Percentiles rank a stretch among this genome's conserved stretches.
These are phyloP conservation scores for Suillus cothurnatus DNA, from an alignment of 768 basidiomycete genomes.

Conservation along the genomic window DNA sequence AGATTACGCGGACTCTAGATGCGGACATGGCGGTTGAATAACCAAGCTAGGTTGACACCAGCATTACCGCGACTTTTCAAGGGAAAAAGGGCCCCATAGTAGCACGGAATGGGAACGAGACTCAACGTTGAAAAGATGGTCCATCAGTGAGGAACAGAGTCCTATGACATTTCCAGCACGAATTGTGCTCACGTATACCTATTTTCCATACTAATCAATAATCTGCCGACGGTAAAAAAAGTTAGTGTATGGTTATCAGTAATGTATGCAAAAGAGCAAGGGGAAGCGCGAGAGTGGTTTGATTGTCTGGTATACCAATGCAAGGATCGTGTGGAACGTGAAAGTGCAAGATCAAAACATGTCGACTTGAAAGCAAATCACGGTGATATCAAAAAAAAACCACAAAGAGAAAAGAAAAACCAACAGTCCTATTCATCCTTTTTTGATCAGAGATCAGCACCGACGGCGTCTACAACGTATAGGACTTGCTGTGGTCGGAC, in stretches of 20 bases:
- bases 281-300: background rate
- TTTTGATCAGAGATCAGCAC: slow-evolving; percentile 52
- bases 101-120: background rate
- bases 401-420: background rate
- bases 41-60: background rate
- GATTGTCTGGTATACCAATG: slow-evolving; percentile 3
- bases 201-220: background rate
- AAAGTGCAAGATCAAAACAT: slow-evolving; percentile 8
- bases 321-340: slow-evolving; percentile 6
- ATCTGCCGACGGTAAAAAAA: background rate
- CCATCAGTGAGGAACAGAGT: background rate
- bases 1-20: background rate
- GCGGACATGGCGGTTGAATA: background rate
- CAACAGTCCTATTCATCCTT: background rate
- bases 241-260: slow-evolving; percentile 8
- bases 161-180: background rate
- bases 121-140: background rate
- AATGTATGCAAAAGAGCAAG: slow-evolving; percentile 5
- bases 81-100: background rate
- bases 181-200: background rate
- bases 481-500: slow-evolving; percentile 85
- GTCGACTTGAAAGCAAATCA: slow-evolving; percentile 7
- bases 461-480: slow-evolving; percentile 85
- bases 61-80: background rate
- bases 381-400: background rate